A percentile compares a stretch with the other conserved stretches of the same genome.
Conservation (phyloP, 345 rosid genomes). For the Odontarrhena argentea region DNA sequence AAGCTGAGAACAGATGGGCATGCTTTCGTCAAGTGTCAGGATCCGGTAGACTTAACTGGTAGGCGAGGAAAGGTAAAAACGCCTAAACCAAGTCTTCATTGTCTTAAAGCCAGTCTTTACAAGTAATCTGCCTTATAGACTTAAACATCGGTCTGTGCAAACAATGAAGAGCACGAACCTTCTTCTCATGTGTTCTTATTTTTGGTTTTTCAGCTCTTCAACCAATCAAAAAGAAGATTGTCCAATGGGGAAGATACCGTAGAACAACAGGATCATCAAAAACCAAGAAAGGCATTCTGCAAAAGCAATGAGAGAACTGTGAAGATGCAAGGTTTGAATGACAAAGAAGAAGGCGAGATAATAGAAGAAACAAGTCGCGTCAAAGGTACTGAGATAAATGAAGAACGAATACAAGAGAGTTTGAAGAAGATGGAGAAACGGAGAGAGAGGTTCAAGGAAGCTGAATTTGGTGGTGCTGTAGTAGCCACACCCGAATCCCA, state of each 20-base stretch:
- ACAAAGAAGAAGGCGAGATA: conserved; percentile 65
- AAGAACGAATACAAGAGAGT: conserved; percentile 46
- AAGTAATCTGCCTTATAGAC: conserved; percentile 14
- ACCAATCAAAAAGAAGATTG: conserved; percentile 27
- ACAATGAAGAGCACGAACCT: background rate
- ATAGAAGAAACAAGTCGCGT: conserved; percentile 38
- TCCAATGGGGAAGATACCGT: conserved; percentile 30
- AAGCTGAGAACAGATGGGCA: conserved; percentile 40
- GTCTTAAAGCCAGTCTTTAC: background rate
- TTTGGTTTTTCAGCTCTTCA: conserved; percentile 24
- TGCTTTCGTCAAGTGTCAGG: conserved; percentile 44
- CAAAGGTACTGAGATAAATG: conserved; percentile 37
- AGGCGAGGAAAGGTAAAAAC: conserved; percentile 65
- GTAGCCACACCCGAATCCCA: conserved; percentile 31
- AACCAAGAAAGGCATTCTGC: background rate
- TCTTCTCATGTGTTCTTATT: conserved; percentile 1
- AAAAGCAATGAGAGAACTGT: conserved; percentile 30
- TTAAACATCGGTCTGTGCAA: conserved; percentile 9
- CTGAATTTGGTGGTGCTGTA: conserved; percentile 32
- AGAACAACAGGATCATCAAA: conserved; percentile 20
- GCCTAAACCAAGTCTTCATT: conserved; percentile 38
- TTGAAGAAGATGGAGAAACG: conserved; percentile 71
- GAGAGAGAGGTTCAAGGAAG: conserved; percentile 62
- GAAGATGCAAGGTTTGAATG: conserved; percentile 34
- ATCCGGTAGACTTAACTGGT: conserved; percentile 49